phyloP scores from a whole-genome alignment of 2,329 filamentous ascomycete species.

The Chaetomium strumarium region DNA sequence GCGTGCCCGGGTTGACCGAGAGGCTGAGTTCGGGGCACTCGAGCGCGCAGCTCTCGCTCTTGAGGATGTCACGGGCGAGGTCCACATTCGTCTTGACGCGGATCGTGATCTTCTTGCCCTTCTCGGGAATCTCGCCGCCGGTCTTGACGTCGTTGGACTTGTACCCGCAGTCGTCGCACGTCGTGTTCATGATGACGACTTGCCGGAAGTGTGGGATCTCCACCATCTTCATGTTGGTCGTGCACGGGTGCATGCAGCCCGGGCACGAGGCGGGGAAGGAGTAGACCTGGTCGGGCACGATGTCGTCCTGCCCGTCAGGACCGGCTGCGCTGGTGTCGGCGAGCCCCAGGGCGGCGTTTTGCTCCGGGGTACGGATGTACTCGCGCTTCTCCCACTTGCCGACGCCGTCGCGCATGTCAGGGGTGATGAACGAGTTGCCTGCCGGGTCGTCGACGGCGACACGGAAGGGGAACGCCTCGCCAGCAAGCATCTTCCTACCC shows the following conservation, averaged over 20 bases:
- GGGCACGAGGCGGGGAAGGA: conserved; percentile 88
- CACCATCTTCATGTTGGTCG: conserved; percentile 97
- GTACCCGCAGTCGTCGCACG: conserved; percentile 88
- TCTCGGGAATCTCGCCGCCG: conserved; percentile 81
- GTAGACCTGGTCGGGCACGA: conserved; percentile 88
- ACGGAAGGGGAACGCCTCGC: conserved; percentile 79
- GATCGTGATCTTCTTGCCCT: conserved; percentile 78
- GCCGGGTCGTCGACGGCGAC: conserved; percentile 84
- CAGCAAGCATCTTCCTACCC: conserved; percentile 69
- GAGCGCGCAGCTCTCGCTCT: conserved; percentile 86
- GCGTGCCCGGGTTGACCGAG: conserved; percentile 83
- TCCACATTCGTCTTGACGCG: conserved; percentile 64
- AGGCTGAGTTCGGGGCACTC: conserved; percentile 83
- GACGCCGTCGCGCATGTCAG: conserved; percentile 69
- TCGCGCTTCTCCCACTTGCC: conserved; percentile 86
- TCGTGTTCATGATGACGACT: conserved; percentile 90
- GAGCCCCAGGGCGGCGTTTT: conserved; percentile 82
- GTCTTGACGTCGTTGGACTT: conserved; percentile 97
- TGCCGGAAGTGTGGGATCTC: conserved; percentile 98
- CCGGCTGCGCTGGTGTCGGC: conserved; percentile 53
- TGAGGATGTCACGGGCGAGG: conserved; percentile 87
- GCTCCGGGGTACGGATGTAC: conserved; percentile 73
- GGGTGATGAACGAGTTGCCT: conserved; percentile 95
- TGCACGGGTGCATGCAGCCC: conserved; percentile 78
- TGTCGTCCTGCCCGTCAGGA: conserved; percentile 60